Evolutionary conservation across 148 eudicot genomes (phyloP).

Genomic region (Rhododendron ferrugineum): DNA sequence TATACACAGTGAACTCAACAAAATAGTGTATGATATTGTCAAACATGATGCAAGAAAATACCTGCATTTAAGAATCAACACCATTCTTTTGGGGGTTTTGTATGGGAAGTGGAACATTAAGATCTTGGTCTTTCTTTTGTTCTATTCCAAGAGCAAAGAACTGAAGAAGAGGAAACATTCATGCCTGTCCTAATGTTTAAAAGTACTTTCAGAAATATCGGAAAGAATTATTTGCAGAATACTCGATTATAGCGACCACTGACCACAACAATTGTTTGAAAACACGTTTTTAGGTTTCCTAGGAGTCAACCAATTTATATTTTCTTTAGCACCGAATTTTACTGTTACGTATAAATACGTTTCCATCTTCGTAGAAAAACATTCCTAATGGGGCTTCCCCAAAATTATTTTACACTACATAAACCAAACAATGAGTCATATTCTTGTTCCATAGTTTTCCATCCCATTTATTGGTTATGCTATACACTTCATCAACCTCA

Average conservation of each 20-base stretch:
- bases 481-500: not conserved
- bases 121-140: not conserved
- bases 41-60: not conserved
- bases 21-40: not conserved
- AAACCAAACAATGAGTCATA: not conserved
- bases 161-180: not conserved
- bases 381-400: not conserved
- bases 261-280: not conserved
- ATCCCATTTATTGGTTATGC: not conserved
- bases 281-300: not conserved
- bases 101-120: not conserved
- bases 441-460: not conserved
- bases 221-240: not conserved
- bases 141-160: constrained; percentile 2
- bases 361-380: not conserved
- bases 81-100: not conserved
- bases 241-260: not conserved
- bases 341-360: not conserved
- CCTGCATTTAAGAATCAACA: not conserved
- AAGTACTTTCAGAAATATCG: not conserved
- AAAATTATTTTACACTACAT: not conserved
- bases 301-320: not conserved
- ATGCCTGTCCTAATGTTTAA: not conserved
- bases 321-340: not conserved
- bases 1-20: not conserved